phyloP scores from a whole-genome alignment of 1,284 basidiomycete species.

The Dichomitus squalens region DNA sequence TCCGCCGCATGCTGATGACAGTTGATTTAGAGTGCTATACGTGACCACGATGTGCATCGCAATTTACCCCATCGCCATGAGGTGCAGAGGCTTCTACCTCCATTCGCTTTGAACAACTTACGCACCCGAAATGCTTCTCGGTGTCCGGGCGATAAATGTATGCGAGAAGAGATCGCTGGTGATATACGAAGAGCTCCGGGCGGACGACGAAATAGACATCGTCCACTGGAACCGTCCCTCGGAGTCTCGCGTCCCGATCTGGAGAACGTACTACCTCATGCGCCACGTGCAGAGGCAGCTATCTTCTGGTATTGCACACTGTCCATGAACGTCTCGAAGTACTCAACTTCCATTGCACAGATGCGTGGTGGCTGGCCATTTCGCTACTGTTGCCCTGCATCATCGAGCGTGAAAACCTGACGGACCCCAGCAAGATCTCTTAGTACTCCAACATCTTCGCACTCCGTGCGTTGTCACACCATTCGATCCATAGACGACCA shows the following conservation, averaged over 20 bases:
- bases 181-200: conserved; percentile 59
- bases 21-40: conserved; percentile 68
- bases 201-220: conserved; percentile 46
- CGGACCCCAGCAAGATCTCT: conserved; percentile 39
- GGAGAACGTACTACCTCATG: conserved; percentile 77
- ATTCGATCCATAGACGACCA: background rate
- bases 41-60: conserved; percentile 89
- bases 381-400: conserved; percentile 85
- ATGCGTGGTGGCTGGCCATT: conserved; percentile 89
- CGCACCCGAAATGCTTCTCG: conserved; percentile 26
- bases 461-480: conserved; percentile 24
- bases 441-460: conserved; percentile 73
- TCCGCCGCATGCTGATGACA: conserved; percentile 23
- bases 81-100: conserved; percentile 38
- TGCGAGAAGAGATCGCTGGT: conserved; percentile 92
- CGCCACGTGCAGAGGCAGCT: conserved; percentile 87
- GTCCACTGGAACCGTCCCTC: conserved; percentile 35
- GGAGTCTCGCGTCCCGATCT: conserved; percentile 59
- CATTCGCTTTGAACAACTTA: background rate
- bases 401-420: conserved; percentile 72
- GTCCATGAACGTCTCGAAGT: background rate
- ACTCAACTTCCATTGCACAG: conserved; percentile 38
- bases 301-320: conserved; percentile 67
- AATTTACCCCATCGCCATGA: conserved; percentile 77
- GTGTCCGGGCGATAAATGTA: conserved; percentile 97